These are phyloP conservation scores for Boletus reticulatus DNA, from an alignment of 768 basidiomycete genomes.

Conservation along the genomic window DNA sequence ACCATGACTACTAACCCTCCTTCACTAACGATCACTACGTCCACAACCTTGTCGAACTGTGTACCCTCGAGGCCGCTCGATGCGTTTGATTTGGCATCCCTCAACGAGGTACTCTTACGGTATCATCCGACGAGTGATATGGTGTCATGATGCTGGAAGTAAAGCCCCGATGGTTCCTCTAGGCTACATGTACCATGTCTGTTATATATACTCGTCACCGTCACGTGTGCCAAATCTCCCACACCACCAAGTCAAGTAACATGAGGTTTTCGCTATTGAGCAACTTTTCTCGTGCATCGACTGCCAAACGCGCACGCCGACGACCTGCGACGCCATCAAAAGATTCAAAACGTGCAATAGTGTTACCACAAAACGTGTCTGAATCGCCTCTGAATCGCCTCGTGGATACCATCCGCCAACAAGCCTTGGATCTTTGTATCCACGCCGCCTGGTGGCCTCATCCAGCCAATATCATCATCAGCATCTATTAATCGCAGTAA, in stretches of 20 bases:
- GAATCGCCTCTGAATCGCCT: conserved; percentile 5
- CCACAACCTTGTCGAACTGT: conserved; percentile 4
- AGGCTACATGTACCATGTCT: conserved; percentile 1
- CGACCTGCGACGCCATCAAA: neutral
- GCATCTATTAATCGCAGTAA: conserved; percentile 4
- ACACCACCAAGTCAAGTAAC: neutral
- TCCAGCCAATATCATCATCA: neutral
- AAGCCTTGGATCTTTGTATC: neutral
- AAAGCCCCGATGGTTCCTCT: too few relatives aligned
- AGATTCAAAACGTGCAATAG: conserved; percentile 1
- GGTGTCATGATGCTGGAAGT: conserved; percentile 3
- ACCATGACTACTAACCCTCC: neutral
- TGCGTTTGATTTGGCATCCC: conserved; percentile 23
- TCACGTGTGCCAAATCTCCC: conserved; percentile 14
- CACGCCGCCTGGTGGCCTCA: conserved; percentile 1
- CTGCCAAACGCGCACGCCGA: neutral
- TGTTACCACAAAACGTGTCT: neutral
- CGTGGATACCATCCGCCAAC: conserved; percentile 12
- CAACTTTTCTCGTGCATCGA: neutral
- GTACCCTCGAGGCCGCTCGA: conserved; percentile 8
- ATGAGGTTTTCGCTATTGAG: neutral
- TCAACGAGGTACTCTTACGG: conserved; percentile 27
- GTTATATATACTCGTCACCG: conserved; percentile 4
- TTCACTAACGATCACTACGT: conserved; percentile 14
- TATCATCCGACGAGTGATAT: conserved; percentile 17